These are phyloP conservation scores for Phytopythium delawarense DNA, from an alignment of 352 stramenopile genomes.

Conservation along the genomic window DNA sequence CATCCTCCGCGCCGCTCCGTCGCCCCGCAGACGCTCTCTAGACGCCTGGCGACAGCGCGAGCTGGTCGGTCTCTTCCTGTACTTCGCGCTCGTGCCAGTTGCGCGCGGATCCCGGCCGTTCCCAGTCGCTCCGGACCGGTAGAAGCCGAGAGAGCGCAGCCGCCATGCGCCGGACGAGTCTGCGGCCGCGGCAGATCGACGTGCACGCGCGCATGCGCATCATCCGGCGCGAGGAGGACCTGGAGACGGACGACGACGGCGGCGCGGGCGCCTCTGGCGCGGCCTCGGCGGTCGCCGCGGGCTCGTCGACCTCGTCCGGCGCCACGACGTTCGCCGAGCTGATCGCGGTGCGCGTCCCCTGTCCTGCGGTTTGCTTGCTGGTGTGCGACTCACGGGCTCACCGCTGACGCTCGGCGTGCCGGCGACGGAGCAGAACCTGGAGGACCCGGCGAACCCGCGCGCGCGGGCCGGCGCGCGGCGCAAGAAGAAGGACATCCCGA, in stretches of 20 bases:
- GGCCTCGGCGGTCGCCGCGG: constrained; percentile 2
- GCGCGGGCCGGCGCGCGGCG: constrained; percentile 9
- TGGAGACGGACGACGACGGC: constrained; percentile 62
- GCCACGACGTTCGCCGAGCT: constrained; percentile 69
- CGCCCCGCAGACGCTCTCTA: too few relatives aligned
- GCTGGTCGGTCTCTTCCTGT: background rate
- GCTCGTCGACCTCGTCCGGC: constrained; percentile 37
- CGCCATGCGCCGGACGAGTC: constrained; percentile 74
- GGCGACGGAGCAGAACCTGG: constrained; percentile 30
- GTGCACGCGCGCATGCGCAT: constrained; percentile 83
- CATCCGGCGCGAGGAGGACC: constrained; percentile 77
- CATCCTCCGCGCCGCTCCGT: too few relatives aligned
- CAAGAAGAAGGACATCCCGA: constrained; percentile 88
- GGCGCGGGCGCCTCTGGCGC: constrained; percentile 12
- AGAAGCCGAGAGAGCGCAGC: background rate
- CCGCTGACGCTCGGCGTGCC: background rate
- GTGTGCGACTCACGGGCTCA: background rate
- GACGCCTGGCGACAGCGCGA: background rate
- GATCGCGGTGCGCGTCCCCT: constrained; percentile 33
- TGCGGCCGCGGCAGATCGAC: constrained; percentile 85
- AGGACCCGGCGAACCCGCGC: constrained; percentile 43
- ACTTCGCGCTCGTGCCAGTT: background rate
- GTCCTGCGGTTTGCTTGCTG: background rate
- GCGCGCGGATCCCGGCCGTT: background rate
- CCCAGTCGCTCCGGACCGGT: background rate